Base-by-base conservation (phyloP, 179 eudicot genomes). In the Spinacia oleracea region DNA sequence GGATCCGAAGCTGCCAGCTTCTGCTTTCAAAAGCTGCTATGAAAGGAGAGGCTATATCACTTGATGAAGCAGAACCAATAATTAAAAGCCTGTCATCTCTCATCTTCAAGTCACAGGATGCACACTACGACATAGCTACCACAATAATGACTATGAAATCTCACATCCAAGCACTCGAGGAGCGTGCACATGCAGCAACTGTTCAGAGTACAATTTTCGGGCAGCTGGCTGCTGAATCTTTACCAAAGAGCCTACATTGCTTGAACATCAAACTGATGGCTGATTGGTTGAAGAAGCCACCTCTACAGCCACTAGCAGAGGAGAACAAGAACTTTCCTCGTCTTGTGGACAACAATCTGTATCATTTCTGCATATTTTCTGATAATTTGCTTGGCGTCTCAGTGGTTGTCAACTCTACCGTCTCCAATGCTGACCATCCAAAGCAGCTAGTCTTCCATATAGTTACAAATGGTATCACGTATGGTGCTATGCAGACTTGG, bases 91-190 rank as follows among this genome's bases (percentile, higher is more conserved):
- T 91, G 16, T 86, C 95, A 3, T 86, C 88, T 76, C 86, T 91
- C 31, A 85, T 91, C 64, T 85, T 84, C 78, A 89, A 92, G 85
- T 91, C 97, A 8, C 95, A 88, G 66, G 95, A 92, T 79, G 87
- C 91, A 69, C 95, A 92, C 81, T 92, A 89, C 75, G 97, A 92
- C 90, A 71, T 92, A 45, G 93, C 97, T 31, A 92, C 97, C 80
- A 92, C 95, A 29, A 81, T 92, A 51, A 85, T 87, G 86, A 92
- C 97, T 29, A 91, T 92, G 95, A 91, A 91, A 81, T 88, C 93
- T 63, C 97, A 92, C 77, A 92, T 92, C 74, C 95, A 91, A 82
- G 97, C 97, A n/a, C 93, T 92, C 58, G 95, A 92, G 77, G 92
- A 89, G 72, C 95, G 95, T 81, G 95, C 93, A 11, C 86, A 81